Evolutionary conservation across 768 basidiomycete genomes (phyloP), one percentile per base, ranked within the genome.

Genomic region (Aureoboletus auriporus): DNA sequence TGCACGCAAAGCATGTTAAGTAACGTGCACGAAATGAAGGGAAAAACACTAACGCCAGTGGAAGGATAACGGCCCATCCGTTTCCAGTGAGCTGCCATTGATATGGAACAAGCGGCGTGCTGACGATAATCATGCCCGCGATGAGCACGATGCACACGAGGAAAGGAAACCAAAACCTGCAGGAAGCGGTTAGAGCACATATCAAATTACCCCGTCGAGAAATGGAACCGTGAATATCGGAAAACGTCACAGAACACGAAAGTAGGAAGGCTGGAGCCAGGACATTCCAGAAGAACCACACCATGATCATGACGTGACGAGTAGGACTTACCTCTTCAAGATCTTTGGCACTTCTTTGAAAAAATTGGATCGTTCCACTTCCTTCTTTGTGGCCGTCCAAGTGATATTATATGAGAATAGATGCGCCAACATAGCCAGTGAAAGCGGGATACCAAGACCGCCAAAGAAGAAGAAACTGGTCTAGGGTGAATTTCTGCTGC

Each of bases 261-360:
- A 10, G 39, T 13, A 37, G 4, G 14, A 46, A 38, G 42, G 27
- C 36, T 31, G 44, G 44, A 34, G 41, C 44, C 1, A 42, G 17
- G 43, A 41, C 12, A 40, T 31, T 30, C 31, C 34, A 33, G 34
- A 12, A 43, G 2, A 11, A 8, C 17, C 28, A 12, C 16, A 16
- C 26, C 29, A 39, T 33, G 13, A 39, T 27, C 13, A 12, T 12
- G 34, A 23, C 29, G 13, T 36, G 35, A 50, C 0, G 23, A 37
- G 38, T 11, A 46, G 17, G 31, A 14, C 66, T 50, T 30, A 66
- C 64, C 64, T 56, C 60, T 84, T 82, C 67, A 83, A 71, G 63
- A 94, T 91, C 52, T 75, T 80, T 5, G 92, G 92, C 20, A 93
- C 82, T 65, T 95, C 92, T 47, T 86, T 79, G 79, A 88, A 93